phyloP scores from a whole-genome alignment of 371 early-diverging fungal genomes.

The Mortierella sp. region DNA sequence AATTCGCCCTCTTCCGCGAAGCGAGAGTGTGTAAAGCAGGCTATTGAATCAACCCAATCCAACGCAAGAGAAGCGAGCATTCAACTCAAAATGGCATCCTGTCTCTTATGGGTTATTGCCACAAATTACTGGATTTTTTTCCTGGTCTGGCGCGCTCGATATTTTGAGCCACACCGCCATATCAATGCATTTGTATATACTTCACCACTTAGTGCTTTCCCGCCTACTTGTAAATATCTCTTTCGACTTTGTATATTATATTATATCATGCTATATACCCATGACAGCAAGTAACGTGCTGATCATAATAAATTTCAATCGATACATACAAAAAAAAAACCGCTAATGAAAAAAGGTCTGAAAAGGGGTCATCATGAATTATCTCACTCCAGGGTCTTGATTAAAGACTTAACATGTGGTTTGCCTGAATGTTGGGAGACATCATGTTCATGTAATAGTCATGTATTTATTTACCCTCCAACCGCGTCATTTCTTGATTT shows the following conservation, averaged over 20 bases:
- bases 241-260: background rate
- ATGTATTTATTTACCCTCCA: background rate
- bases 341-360: background rate
- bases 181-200: background rate
- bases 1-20: no score
- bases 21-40: no score
- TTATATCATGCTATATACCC: slow-evolving; percentile 7
- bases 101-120: no score
- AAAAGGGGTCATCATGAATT: background rate
- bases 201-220: background rate
- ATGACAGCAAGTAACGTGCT: background rate
- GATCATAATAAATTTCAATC: slow-evolving; percentile 5
- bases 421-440: background rate
- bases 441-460: background rate
- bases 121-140: no score
- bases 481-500: background rate
- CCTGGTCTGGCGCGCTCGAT: no score
- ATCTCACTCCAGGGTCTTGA: background rate
- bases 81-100: no score
- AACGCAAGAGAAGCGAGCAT: no score
- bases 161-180: background rate
- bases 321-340: background rate
- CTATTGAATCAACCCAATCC: no score
- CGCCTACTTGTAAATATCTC: slow-evolving; percentile 5
- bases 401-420: background rate